phyloP scores from a whole-genome alignment of 352 stramenopile genomes.

The Phytophthora pini region DNA sequence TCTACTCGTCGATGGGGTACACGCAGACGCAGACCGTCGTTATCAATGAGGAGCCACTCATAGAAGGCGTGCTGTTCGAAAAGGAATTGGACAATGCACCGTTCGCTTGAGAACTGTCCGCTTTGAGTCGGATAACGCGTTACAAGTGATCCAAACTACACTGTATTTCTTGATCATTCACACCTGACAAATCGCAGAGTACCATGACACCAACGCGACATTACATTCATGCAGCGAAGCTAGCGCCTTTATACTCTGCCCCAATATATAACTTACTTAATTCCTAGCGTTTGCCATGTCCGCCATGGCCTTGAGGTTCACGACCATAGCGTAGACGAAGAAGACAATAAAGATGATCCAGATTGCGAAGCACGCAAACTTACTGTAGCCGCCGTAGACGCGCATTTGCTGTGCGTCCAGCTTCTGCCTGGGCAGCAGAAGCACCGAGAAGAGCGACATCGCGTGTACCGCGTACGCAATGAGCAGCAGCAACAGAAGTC shows the following conservation, averaged over 20 bases:
- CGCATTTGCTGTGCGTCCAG: constrained; percentile 70
- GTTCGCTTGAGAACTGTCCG: not conserved
- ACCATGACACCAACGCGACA: not conserved
- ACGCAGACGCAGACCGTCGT: constrained; percentile 22
- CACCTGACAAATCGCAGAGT: not conserved
- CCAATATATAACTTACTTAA: constrained; percentile 32
- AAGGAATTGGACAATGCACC: constrained; percentile 17
- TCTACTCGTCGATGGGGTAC: constrained; percentile 29
- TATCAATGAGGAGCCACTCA: constrained; percentile 21
- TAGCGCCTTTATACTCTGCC: constrained; percentile 16
- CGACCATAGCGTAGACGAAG: constrained; percentile 62
- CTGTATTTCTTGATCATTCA: constrained; percentile 1
- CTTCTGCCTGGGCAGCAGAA: constrained; percentile 66
- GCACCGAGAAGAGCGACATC: constrained; percentile 56
- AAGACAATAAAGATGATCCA: constrained; percentile 66
- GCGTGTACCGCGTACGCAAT: constrained; percentile 66
- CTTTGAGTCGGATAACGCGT: not conserved
- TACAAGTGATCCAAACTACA: not conserved
- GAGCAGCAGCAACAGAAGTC: constrained; percentile 47
- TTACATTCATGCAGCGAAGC: constrained; percentile 8
- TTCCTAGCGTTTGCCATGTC: constrained; percentile 40
- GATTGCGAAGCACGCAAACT: constrained; percentile 53
- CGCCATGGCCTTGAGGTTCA: constrained; percentile 53
- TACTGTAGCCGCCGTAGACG: constrained; percentile 69
- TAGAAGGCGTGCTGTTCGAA: constrained; percentile 34